phyloP scores from a whole-genome alignment of 495 filamentous ascomycete species.

The Daldinia grandis region DNA sequence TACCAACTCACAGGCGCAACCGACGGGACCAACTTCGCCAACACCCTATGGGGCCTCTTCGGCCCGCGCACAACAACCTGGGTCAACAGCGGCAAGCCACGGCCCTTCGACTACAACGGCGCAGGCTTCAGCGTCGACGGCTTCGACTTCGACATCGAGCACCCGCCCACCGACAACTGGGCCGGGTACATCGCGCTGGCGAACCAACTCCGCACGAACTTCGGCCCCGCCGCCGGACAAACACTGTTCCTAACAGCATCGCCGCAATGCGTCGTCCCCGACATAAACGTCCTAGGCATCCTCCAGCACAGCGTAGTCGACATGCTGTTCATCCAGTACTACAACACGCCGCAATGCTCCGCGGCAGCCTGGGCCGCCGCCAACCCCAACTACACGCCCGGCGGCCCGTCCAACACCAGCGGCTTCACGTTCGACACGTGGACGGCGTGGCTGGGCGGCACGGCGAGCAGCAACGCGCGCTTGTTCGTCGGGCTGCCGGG shows the following conservation, averaged over 20 bases:
- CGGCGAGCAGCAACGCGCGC: slow-evolving; percentile 49
- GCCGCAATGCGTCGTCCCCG: slow-evolving; percentile 66
- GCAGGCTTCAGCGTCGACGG: slow-evolving; percentile 59
- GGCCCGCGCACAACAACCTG: slow-evolving; percentile 59
- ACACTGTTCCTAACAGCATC: slow-evolving; percentile 54
- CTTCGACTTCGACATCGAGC: slow-evolving; percentile 68
- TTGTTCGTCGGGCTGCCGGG: slow-evolving; percentile 53
- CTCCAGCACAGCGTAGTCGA: slow-evolving; percentile 65
- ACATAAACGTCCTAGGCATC: slow-evolving; percentile 59
- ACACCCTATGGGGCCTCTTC: slow-evolving; percentile 71
- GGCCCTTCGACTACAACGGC: slow-evolving; percentile 56
- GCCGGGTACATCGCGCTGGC: slow-evolving; percentile 51
- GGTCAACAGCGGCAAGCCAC: slow-evolving; percentile 47
- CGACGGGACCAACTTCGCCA: slow-evolving; percentile 66
- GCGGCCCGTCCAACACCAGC: slow-evolving; percentile 27
- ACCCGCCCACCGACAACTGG: slow-evolving; percentile 45
- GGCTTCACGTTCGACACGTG: slow-evolving; percentile 54
- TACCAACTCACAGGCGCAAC: slow-evolving; percentile 48
- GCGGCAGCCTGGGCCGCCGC: slow-evolving; percentile 55
- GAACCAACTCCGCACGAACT: slow-evolving; percentile 35
- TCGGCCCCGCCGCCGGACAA: slow-evolving; percentile 25
- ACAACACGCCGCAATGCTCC: slow-evolving; percentile 68
- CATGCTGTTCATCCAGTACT: slow-evolving; percentile 74
- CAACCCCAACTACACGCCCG: slow-evolving; percentile 46
- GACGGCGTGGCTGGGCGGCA: slow-evolving; percentile 42